A percentile compares a stretch with the other conserved stretches of the same genome.
Evolutionary conservation across 2,329 filamentous ascomycete genomes (phyloP).

Genomic region (Botrytis byssoidea): DNA sequence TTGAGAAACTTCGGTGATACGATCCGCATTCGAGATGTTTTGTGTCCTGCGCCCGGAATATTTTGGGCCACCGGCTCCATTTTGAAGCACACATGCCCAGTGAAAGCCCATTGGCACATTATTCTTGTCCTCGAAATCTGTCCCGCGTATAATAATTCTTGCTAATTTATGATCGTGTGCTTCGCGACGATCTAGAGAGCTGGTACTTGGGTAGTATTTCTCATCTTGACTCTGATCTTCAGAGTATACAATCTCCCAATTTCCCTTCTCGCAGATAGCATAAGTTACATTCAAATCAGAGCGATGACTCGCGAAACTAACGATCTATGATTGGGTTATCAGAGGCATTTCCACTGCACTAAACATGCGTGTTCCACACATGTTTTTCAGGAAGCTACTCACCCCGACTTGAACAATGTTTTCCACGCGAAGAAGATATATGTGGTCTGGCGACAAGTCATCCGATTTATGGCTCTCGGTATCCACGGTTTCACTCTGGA

Average conservation of each 20-base stretch:
- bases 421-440: not conserved
- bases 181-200: not conserved
- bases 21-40: not conserved
- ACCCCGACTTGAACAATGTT: not conserved
- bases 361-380: not conserved
- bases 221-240: not conserved
- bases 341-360: not conserved
- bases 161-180: not conserved
- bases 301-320: not conserved
- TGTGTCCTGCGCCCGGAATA: not conserved
- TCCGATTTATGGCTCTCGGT: not conserved
- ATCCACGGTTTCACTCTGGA: not conserved
- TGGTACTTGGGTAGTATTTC: not conserved
- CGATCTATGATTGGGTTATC: not conserved
- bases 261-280: not conserved
- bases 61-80: not conserved
- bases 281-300: not conserved
- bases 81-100: not conserved
- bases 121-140: not conserved
- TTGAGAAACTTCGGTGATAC: not conserved
- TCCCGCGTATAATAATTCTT: not conserved
- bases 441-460: not conserved
- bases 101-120: not conserved
- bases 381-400: not conserved
- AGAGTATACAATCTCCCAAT: not conserved